Evolutionary conservation across 768 basidiomycete species (phyloP), one percentile per base, ranked within the genome.

Genomic region (Roridomyces roridus): DNA sequence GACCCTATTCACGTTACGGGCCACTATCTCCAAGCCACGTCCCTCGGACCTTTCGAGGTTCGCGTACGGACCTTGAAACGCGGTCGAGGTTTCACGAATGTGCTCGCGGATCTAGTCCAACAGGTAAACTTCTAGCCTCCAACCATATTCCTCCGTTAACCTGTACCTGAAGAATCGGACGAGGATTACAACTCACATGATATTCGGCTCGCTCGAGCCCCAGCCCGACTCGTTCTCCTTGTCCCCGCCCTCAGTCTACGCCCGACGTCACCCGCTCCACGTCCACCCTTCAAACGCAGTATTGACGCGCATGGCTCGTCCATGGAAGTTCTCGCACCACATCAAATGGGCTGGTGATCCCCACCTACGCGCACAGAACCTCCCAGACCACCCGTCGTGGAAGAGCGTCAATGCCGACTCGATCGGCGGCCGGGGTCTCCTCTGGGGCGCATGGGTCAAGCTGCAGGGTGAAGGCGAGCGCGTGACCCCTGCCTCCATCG

Each of bases 1-100:
- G 86, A 89, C 60, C 83, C 83, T 17, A 72, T 88, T 40, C 82
- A 88, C 66, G 69, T 87, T 45, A 85, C 81, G 15, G 83, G 84
- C 4, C 83, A 88, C 62, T 90, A 78, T 64, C 72, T 87, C 35
- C 74, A 76, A 20, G 69, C 82, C 2, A 77, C 83, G 0, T 68
- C 69, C 8, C 53, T 73, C 5, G 73, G 70, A 5, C 59, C 72
- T 3, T 84, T 81, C 59, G 77, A 80, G 45, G 77, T 88, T 11
- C 78, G 70, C 42, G 72, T 89, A 1, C 75, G 72, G 6, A 69
- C 65, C 1, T 29, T 86, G n/a, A 85, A 81, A 64, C 67, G 65
- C 6, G 85, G 87, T 3, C 77, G 74, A 42, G 74, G 72, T 0
- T 84, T 86, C 55, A 82, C 83, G 17, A 86, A 86, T 54, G 44